Evolutionary conservation across 2,329 filamentous ascomycete genomes (phyloP), one percentile per base, ranked within the genome.

Genomic region (Colletotrichum lentis): DNA sequence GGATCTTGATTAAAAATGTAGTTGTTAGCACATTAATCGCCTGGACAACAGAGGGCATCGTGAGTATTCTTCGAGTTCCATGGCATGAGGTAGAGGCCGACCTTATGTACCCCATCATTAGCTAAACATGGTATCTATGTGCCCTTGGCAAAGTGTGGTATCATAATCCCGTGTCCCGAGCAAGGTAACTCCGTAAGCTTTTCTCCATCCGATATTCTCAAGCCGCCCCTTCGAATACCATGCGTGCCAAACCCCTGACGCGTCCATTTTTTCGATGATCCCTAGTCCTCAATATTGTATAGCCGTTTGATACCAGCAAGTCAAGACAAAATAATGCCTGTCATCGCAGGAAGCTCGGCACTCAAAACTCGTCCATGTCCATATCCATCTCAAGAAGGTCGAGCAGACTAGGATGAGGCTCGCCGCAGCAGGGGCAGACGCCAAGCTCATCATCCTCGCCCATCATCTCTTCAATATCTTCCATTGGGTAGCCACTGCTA

Each of bases 381-480:
- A 35, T 35, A 64, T 77, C 39, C 46, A 72, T 74, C 41, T 75
- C 77, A 54, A 80, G 71, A 62, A 79, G 76, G 57, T 69, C 67
- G 20, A 78, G 77, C 53, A 77, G 74, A 61, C 74, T 74, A 58
- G 77, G 76, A 64, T 81, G 79, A 44, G 73, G 73, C 69, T 80
- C 78, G 64, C 80, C 80, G 59, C 80, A 81, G 71, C 78, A 80
- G 39, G 79, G 79, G 64, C 80, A 81, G 49, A 77, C 67, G 31
- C 75, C 76, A 59, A 63, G 35, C 44, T 59, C 60, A 20, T 70
- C 66, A 3, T 80, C 77, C 14, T 80, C 78, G 50, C 76, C 75
- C 20, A 73, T 76, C 55, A 78, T 74, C 67, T 74, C 76, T 11
- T 79, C 77, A 44, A 62, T 22, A 6, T 67, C 58, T 24, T 69